Evolutionary conservation across 2,329 filamentous ascomycete species (phyloP).

Genomic region (Cercospora sp.): DNA sequence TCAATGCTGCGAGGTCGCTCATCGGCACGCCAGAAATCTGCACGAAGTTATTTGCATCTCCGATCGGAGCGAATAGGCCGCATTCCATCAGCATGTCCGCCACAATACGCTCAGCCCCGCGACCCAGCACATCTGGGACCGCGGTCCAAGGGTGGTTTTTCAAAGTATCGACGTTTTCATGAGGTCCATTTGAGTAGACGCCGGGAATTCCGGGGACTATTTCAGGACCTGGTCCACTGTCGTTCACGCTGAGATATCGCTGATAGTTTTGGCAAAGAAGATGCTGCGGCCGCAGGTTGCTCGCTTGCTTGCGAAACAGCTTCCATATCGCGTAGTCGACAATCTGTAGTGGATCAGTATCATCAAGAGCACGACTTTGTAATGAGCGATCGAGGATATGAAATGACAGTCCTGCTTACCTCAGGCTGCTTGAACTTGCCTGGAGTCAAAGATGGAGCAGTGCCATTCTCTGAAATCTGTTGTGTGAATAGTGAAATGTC

Average conservation of each 20-base stretch:
- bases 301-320: slow-evolving; percentile 64
- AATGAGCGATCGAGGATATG: slow-evolving; percentile 48
- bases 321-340: slow-evolving; percentile 65
- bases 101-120: slow-evolving; percentile 74
- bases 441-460: slow-evolving; percentile 26
- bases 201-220: slow-evolving; percentile 61
- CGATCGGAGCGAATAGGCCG: slow-evolving; percentile 69
- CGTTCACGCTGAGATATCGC: slow-evolving; percentile 44
- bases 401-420: slow-evolving; percentile 40
- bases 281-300: slow-evolving; percentile 63
- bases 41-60: slow-evolving; percentile 65
- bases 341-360: slow-evolving; percentile 41
- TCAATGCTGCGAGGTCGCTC: slow-evolving; percentile 44
- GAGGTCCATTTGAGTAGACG: slow-evolving; percentile 64
- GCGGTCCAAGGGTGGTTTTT: slow-evolving; percentile 74
- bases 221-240: slow-evolving; percentile 37
- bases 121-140: slow-evolving; percentile 71
- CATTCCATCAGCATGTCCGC: slow-evolving; percentile 74
- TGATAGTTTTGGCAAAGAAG: slow-evolving; percentile 83
- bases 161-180: slow-evolving; percentile 68
- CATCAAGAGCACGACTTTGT: slow-evolving; percentile 39
- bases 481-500: slow-evolving; percentile 51
- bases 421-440: slow-evolving; percentile 43
- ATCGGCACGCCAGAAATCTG: slow-evolving; percentile 75
- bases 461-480: slow-evolving; percentile 41